These are phyloP conservation scores for Sambucus nigra DNA, from an alignment of 129 eudicot genomes.

Conservation along the genomic window DNA sequence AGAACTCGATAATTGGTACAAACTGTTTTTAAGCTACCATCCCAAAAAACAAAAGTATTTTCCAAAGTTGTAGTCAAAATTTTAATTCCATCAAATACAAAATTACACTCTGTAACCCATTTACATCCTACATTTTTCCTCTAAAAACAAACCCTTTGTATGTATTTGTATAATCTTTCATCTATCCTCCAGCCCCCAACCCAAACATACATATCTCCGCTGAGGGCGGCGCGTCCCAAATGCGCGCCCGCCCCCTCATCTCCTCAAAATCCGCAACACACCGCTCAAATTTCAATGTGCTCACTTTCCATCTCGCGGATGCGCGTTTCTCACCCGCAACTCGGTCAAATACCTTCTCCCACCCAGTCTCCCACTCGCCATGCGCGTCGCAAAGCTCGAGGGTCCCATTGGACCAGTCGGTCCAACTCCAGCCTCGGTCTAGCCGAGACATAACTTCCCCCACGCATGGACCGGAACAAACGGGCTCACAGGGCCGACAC, in stretches of 20 bases:
- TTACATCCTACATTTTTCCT: not conserved
- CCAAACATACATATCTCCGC: constrained; percentile 46
- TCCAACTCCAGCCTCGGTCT: constrained; percentile 70
- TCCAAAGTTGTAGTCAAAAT: no score
- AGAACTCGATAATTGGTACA: no score
- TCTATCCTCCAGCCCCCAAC: constrained; percentile 10
- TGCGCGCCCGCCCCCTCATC: constrained; percentile 35
- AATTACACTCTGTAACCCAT: no score
- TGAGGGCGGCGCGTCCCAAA: constrained; percentile 53
- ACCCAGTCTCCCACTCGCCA: constrained; percentile 70
- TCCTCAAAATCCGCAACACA: constrained; percentile 54
- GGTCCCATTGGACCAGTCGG: constrained; percentile 42
- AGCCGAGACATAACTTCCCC: constrained; percentile 33
- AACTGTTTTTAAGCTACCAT: no score
- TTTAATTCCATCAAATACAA: no score
- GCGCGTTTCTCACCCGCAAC: constrained; percentile 48
- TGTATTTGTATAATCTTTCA: not conserved
- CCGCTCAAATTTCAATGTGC: constrained; percentile 25
- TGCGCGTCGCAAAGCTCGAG: constrained; percentile 62
- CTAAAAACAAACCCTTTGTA: not conserved
- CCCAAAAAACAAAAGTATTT: no score
- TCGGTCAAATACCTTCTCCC: constrained; percentile 58
- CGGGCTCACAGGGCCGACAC: constrained; percentile 75
- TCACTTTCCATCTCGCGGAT: constrained; percentile 27
- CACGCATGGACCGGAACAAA: constrained; percentile 39